phyloP scores from a whole-genome alignment of 192 early-diverging fungal species.

The Mortierella alpina region DNA sequence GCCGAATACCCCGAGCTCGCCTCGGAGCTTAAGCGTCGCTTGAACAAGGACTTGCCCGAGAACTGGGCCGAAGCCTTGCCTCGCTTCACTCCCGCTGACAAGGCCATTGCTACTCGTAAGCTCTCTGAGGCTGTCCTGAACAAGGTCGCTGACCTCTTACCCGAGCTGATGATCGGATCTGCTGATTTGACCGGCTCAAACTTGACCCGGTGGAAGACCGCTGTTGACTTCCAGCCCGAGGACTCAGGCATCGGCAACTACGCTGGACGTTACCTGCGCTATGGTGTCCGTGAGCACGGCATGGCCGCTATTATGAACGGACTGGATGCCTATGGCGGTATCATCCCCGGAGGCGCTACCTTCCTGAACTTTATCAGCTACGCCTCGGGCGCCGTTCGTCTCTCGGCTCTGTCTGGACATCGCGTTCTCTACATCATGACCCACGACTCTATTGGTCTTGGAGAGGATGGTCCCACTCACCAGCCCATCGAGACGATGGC shows the following conservation, averaged over 20 bases:
- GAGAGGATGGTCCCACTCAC: conserved; percentile 99
- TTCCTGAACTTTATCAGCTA: conserved; percentile 96
- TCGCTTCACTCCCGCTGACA: conserved; percentile 83
- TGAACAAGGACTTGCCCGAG: conserved; percentile 79
- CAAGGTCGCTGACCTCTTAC: conserved; percentile 79
- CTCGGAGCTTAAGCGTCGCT: conserved; percentile 81
- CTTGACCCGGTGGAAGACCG: conserved; percentile 95
- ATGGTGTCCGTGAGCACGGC: conserved; percentile 98
- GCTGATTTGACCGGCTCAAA: conserved; percentile 98
- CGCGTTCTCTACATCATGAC: conserved; percentile 99
- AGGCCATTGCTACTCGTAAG: conserved; percentile 92
- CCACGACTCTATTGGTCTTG: conserved; percentile 97
- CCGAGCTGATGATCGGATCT: conserved; percentile 95
- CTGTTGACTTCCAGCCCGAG: conserved; percentile 91
- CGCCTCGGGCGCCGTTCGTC: conserved; percentile 80
- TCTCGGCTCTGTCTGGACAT: conserved; percentile 89
- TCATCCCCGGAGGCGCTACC: conserved; percentile 88
- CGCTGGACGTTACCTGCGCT: conserved; percentile 92
- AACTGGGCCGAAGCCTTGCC: conserved; percentile 82
- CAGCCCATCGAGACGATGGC: conserved; percentile 98
- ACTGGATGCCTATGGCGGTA: conserved; percentile 86
- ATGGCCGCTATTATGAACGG: conserved; percentile 98
- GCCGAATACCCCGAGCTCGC: conserved; percentile 77
- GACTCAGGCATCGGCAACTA: conserved; percentile 83
- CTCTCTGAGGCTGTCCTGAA: conserved; percentile 88